These are phyloP conservation scores for Fusarium paranaense DNA, from an alignment of 2,329 filamentous ascomycete genomes.

Conservation along the genomic window DNA sequence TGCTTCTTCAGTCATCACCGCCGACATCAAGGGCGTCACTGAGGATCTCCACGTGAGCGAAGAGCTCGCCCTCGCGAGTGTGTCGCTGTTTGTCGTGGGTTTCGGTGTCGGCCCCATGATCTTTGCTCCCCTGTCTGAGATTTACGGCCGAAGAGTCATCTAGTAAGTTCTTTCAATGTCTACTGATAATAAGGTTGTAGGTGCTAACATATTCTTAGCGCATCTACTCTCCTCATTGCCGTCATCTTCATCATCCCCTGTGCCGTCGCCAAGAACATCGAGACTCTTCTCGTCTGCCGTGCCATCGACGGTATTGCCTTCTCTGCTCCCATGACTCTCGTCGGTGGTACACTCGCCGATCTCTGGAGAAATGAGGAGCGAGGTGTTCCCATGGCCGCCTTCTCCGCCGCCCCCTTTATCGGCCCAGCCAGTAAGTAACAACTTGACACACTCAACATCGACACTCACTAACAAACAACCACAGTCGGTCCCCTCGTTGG, in stretches of 20 bases:
- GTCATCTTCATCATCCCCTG: slow-evolving; percentile 85
- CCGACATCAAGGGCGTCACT: slow-evolving; percentile 74
- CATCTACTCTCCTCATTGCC: slow-evolving; percentile 73
- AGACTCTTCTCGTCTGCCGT: slow-evolving; percentile 80
- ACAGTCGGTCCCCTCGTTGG: slow-evolving; percentile 78
- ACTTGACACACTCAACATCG: neutral
- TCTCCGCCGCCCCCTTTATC: slow-evolving; percentile 84
- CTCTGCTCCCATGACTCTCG: slow-evolving; percentile 87
- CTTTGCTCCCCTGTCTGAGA: slow-evolving; percentile 83
- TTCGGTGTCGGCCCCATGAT: slow-evolving; percentile 85
- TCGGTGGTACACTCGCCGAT: slow-evolving; percentile 85
- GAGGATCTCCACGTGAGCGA: slow-evolving; percentile 75
- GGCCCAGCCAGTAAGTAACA: slow-evolving; percentile 73
- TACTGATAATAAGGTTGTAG: neutral
- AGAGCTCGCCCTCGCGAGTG: slow-evolving; percentile 78
- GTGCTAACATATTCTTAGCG: slow-evolving; percentile 46
- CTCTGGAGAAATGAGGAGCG: slow-evolving; percentile 87
- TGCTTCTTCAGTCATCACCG: slow-evolving; percentile 80
- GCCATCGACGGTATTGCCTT: slow-evolving; percentile 86
- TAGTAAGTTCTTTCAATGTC: slow-evolving; percentile 60
- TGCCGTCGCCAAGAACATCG: slow-evolving; percentile 80
- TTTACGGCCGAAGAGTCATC: slow-evolving; percentile 77
- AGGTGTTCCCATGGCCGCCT: slow-evolving; percentile 88
- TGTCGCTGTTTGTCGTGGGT: slow-evolving; percentile 83
- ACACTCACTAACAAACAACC: slow-evolving; percentile 11